These are phyloP conservation scores for Jatropha multifida DNA, from an alignment of 441 rosid genomes.

Conservation along the genomic window DNA sequence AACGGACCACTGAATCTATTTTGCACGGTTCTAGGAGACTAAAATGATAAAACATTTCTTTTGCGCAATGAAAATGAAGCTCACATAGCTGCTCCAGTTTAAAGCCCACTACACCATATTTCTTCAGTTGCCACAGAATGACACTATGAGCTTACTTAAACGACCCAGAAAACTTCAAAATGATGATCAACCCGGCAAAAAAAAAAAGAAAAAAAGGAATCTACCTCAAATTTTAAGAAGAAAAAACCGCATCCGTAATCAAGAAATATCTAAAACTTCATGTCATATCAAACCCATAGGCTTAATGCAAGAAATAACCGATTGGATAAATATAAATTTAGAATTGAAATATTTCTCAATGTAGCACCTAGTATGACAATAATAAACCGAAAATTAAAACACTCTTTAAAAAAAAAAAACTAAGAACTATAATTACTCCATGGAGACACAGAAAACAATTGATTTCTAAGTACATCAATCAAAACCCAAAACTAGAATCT, in stretches of 20 bases:
- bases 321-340: neutral
- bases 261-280: constrained; percentile 7
- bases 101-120: neutral
- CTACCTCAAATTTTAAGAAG: neutral
- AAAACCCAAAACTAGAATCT: constrained; percentile 6
- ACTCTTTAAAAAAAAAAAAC: neutral
- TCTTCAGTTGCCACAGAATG: neutral
- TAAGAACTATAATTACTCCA: neutral
- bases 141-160: neutral
- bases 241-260: neutral
- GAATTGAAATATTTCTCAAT: neutral
- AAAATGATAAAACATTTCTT: neutral
- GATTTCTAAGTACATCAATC: neutral
- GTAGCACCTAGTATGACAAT: neutral
- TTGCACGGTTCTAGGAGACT: neutral
- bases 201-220: constrained; percentile 1
- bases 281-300: neutral
- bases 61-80: neutral
- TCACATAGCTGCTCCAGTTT: neutral
- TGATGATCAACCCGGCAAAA: neutral
- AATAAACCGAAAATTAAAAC: neutral
- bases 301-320: neutral
- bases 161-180: constrained; percentile 1
- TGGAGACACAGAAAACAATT: neutral
- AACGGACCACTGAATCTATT: neutral